phyloP scores from a whole-genome alignment of 306 rosid genomes.

The Amphicarpaea edgeworthii region DNA sequence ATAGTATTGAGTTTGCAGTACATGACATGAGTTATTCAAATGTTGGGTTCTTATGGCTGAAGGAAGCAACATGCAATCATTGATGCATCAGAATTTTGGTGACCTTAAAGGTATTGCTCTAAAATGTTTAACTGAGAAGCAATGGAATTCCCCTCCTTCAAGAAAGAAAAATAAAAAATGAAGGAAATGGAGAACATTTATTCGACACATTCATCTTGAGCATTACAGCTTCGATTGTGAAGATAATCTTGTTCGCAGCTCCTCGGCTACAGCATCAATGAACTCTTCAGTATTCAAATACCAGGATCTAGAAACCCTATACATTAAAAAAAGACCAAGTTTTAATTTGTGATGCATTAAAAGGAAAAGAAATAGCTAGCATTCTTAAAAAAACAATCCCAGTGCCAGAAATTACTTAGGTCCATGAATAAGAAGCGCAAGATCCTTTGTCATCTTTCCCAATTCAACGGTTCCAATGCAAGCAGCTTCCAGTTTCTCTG shows the following conservation, averaged over 20 bases:
- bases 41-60: neutral
- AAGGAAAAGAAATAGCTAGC: neutral
- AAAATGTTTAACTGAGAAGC: neutral
- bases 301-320: conserved; percentile 77
- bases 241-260: conserved; percentile 58
- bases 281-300: conserved; percentile 92
- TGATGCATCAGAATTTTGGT: neutral
- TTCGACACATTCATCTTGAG: conserved; percentile 26
- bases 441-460: conserved; percentile 99
- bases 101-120: conserved; percentile 2
- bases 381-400: conserved; percentile 29
- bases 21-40: conserved; percentile 11
- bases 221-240: conserved; percentile 51
- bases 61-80: conserved; percentile 3
- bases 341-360: conserved; percentile 5
- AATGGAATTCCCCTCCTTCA: neutral
- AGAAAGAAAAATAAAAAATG: neutral
- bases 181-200: neutral
- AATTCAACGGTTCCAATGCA: conserved; percentile 84
- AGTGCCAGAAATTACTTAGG: conserved; percentile 66
- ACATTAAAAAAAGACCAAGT: conserved; percentile 17
- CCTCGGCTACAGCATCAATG: conserved; percentile 86
- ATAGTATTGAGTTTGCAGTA: neutral
- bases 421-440: conserved; percentile 89
- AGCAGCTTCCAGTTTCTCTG: conserved; percentile 86